Evolutionary conservation across 1,284 basidiomycete genomes (phyloP).

Genomic region (Malassezia obtusa): DNA sequence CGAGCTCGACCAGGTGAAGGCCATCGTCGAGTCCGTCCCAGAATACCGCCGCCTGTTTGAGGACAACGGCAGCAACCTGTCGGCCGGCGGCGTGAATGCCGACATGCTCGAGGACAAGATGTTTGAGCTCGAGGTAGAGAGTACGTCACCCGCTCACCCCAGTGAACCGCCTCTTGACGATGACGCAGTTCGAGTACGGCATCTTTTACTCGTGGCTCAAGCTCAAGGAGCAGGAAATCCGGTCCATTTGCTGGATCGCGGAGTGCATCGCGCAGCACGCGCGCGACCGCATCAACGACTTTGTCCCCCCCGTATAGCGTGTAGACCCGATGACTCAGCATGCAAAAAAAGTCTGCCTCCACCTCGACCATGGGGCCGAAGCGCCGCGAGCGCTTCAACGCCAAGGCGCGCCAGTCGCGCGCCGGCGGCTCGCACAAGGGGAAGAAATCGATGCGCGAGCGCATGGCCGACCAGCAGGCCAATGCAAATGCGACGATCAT

Average conservation of each 20-base stretch:
- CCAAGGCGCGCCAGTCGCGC: constrained; percentile 38
- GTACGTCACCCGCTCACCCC: constrained; percentile 14
- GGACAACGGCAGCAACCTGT: constrained; percentile 18
- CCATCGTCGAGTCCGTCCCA: constrained; percentile 72
- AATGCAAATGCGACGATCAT: constrained; percentile 40
- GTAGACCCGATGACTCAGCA: background rate
- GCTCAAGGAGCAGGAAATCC: constrained; percentile 97
- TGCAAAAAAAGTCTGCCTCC: constrained; percentile 10
- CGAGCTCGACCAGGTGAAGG: constrained; percentile 84
- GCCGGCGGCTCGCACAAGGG: constrained; percentile 45
- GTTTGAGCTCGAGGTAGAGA: constrained; percentile 81
- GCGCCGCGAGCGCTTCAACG: constrained; percentile 39
- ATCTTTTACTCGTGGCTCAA: constrained; percentile 47
- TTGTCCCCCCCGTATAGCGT: constrained; percentile 19
- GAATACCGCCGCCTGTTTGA: constrained; percentile 90
- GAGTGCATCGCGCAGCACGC: constrained; percentile 54
- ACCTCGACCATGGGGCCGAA: constrained; percentile 12
- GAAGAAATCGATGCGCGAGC: constrained; percentile 27
- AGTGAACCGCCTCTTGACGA: constrained; percentile 44
- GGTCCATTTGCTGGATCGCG: constrained; percentile 93
- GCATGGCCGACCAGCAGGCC: constrained; percentile 18
- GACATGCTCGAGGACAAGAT: constrained; percentile 78
- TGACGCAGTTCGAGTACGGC: constrained; percentile 44
- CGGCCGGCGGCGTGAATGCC: constrained; percentile 50
- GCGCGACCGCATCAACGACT: constrained; percentile 24